Conservation (phyloP, 1,284 basidiomycete species). For the Ustanciosporium gigantosporum region DNA sequence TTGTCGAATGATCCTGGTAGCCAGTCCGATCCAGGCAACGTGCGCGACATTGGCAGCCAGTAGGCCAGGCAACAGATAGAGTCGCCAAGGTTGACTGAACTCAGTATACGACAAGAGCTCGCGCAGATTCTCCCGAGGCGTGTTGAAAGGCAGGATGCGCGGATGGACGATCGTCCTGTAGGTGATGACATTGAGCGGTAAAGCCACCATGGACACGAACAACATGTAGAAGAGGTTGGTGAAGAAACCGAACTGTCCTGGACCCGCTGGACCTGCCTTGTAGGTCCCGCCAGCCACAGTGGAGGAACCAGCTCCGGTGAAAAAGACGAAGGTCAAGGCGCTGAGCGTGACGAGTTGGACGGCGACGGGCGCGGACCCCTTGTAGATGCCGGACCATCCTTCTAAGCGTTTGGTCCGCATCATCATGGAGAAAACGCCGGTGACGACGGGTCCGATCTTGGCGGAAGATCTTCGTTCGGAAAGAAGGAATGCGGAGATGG, state of each 20-base stretch:
- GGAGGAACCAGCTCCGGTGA: slow-evolving; percentile 14
- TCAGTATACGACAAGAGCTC: slow-evolving; percentile 52
- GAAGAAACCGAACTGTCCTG: slow-evolving; percentile 51
- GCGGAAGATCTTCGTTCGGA: slow-evolving; percentile 41
- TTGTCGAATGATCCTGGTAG: slow-evolving; percentile 45
- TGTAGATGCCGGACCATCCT: slow-evolving; percentile 57
- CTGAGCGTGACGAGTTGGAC: slow-evolving; percentile 35
- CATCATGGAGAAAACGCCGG: slow-evolving; percentile 52
- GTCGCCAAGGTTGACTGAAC: slow-evolving; percentile 50
- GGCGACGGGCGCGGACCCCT: slow-evolving; percentile 42
- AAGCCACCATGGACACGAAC: slow-evolving; percentile 35
- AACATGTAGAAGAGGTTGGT: slow-evolving; percentile 49
- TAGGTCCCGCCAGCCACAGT: slow-evolving; percentile 39
- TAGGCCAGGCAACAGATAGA: slow-evolving; percentile 53
- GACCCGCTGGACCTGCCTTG: slow-evolving; percentile 46
- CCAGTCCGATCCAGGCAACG: slow-evolving; percentile 47
- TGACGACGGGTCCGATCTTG: slow-evolving; percentile 58
- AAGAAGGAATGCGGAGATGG: slow-evolving; percentile 39
- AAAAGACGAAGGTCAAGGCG: slow-evolving; percentile 45
- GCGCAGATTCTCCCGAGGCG: slow-evolving; percentile 34
- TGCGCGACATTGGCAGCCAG: slow-evolving; percentile 44
- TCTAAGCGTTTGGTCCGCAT: slow-evolving; percentile 50
- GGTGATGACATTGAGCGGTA: slow-evolving; percentile 54
- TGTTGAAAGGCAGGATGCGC: slow-evolving; percentile 30
- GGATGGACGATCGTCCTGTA: slow-evolving; percentile 55